Conservation (phyloP, 148 eudicot genomes). For the Vaccinium darrowii region DNA sequence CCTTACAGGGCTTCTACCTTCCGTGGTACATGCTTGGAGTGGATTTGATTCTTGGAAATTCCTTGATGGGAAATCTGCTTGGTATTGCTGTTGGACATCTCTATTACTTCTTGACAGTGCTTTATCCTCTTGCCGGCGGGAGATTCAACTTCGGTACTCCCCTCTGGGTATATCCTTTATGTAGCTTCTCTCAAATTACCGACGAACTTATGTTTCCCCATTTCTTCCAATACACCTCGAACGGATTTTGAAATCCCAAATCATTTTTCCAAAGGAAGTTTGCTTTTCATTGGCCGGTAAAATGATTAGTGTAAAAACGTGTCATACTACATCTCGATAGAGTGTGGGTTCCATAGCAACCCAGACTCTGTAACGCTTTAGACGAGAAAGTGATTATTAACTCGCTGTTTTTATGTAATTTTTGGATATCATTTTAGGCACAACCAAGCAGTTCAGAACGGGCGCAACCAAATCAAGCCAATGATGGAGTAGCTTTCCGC, state of each 20-base stretch:
- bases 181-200: not conserved
- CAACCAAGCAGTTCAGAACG: not conserved
- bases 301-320: too few species aligned
- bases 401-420: not conserved
- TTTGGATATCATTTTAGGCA: not conserved
- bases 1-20: constrained; percentile 38
- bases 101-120: constrained; percentile 46
- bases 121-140: constrained; percentile 40
- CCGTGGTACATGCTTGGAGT: constrained; percentile 31
- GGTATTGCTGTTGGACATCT: constrained; percentile 44
- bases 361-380: not conserved
- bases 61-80: constrained; percentile 22
- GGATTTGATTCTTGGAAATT: constrained; percentile 38
- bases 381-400: not conserved
- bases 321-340: too few species aligned
- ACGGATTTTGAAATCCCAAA: not conserved
- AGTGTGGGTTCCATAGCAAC: too few species aligned
- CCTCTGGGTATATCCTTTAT: constrained; percentile 42
- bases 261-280: not conserved
- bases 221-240: not conserved
- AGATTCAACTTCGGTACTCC: constrained; percentile 34
- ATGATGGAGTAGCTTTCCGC: constrained; percentile 14
- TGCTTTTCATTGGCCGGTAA: too few species aligned
- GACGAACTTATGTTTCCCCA: not conserved
- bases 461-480: constrained; percentile 11